phyloP scores from a whole-genome alignment of 306 rosid species.

The Prinsepia uniflora region DNA sequence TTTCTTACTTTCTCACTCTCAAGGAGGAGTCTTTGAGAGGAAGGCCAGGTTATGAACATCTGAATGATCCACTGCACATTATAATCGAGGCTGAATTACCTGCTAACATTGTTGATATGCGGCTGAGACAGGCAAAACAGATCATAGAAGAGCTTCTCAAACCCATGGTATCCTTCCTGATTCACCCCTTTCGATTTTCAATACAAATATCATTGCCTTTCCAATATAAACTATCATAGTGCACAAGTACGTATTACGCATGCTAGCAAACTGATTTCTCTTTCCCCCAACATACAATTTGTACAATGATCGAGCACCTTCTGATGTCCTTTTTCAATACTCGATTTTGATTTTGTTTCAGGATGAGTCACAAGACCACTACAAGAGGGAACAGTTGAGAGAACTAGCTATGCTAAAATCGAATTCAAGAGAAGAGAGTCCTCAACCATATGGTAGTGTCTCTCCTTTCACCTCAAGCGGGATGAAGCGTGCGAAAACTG shows the following conservation, averaged over 20 bases:
- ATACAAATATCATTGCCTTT: background rate
- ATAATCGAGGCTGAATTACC: conserved; percentile 92
- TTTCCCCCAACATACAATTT: background rate
- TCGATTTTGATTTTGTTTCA: conserved; percentile 20
- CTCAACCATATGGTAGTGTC: conserved; percentile 76
- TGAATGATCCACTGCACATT: conserved; percentile 88
- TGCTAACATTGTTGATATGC: conserved; percentile 58
- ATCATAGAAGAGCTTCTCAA: conserved; percentile 87
- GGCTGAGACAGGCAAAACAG: conserved; percentile 84
- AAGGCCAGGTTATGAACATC: conserved; percentile 91
- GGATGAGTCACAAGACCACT: conserved; percentile 78
- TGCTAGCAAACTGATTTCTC: background rate
- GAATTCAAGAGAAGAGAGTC: conserved; percentile 85
- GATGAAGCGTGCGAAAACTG: conserved; percentile 75
- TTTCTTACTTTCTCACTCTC: conserved; percentile 17
- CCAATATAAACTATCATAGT: background rate
- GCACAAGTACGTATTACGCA: background rate
- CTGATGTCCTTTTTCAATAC: no score
- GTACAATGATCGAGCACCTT: background rate
- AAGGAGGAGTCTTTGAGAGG: conserved; percentile 89
- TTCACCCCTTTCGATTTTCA: background rate
- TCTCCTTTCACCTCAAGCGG: conserved; percentile 71
- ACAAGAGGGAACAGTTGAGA: conserved; percentile 80
- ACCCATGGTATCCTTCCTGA: conserved; percentile 61
- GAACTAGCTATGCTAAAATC: conserved; percentile 89